Base-by-base conservation (phyloP, 2,329 filamentous ascomycete genomes). In the Dothidotthia symphoricarpi region DNA sequence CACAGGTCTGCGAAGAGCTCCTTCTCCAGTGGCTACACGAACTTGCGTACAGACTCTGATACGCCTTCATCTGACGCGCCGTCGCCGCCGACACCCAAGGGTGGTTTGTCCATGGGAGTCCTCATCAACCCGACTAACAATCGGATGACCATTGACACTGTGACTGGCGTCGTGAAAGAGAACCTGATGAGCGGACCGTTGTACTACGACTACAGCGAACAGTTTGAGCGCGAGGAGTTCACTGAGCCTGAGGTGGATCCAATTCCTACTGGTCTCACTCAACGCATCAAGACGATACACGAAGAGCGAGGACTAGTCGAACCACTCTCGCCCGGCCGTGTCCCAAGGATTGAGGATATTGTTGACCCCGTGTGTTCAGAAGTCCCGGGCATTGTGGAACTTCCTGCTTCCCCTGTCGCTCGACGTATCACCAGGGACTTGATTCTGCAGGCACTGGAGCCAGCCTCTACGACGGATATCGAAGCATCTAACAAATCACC, bases 31-130 rank as follows among this genome's bases (percentile, higher is more conserved):
- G 48, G 53, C 13, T 62, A 53, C 14, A 61, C 48, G 11, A 62
- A 55, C 27, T 45, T 51, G 31, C 60, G 66, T 36, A 65, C 64
- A 4, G 67, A 71, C 28, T 59, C 61, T 1, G 65, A 69, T 11
- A 56, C 62, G 5, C 67, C 68, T 11, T 73, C 70, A 1, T 73
- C 70, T 2, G 70, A 73, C 41, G 61, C 67, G 28, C 61, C 67
- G 24, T 69, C 65, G 1, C 70, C 70, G 13, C 63, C 68, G 16
- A 74, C 71, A 6, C 71, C 72, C 0, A 64, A 61, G 32, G 64
- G 70, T 42, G 49, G 56, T 11, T 57, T 51, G 12, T 56, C 63
- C 8, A 57, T 68, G 28, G 63, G 68, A 38, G 64, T 64, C 5
- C 37, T 55, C 15, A 29, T 52, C n/a, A 48, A 43, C 28, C 39